Conservation (phyloP, 2,329 filamentous ascomycete genomes). For the Aureobasidium sp. region DNA sequence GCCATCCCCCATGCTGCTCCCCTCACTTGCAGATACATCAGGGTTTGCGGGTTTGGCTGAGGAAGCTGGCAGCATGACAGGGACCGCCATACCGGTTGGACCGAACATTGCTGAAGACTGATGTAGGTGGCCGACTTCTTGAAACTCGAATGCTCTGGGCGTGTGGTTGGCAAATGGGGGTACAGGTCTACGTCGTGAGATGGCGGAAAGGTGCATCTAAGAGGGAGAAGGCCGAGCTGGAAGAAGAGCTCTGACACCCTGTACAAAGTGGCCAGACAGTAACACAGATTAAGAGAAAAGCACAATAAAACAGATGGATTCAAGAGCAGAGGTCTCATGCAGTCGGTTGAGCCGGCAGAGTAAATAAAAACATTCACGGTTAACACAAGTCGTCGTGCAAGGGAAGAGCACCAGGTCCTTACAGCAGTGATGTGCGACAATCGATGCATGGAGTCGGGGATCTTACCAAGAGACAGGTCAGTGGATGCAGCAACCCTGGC, state of each 20-base stretch:
- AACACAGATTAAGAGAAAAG: not conserved
- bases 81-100: slow-evolving; percentile 14
- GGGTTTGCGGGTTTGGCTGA: slow-evolving; percentile 1
- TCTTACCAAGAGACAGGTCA: slow-evolving; percentile 1
- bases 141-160: slow-evolving; percentile 24
- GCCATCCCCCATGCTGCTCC: not conserved
- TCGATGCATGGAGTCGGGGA: not conserved
- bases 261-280: not conserved
- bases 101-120: slow-evolving; percentile 17
- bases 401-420: not conserved
- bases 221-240: slow-evolving; percentile 13
- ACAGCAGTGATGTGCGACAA: slow-evolving; percentile 9
- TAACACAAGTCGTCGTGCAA: not conserved
- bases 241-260: not conserved
- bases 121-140: slow-evolving; percentile 15
- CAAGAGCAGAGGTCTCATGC: not conserved
- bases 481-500: not conserved
- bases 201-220: slow-evolving; percentile 26
- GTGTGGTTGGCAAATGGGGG: slow-evolving; percentile 27
- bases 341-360: not conserved
- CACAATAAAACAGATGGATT: not conserved
- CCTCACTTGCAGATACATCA: not conserved
- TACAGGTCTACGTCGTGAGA: slow-evolving; percentile 19
- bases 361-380: slow-evolving; percentile 4
- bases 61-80: slow-evolving; percentile 8